Evolutionary conservation across 345 rosid genomes (phyloP).

Genomic region (Psidium guajava): DNA sequence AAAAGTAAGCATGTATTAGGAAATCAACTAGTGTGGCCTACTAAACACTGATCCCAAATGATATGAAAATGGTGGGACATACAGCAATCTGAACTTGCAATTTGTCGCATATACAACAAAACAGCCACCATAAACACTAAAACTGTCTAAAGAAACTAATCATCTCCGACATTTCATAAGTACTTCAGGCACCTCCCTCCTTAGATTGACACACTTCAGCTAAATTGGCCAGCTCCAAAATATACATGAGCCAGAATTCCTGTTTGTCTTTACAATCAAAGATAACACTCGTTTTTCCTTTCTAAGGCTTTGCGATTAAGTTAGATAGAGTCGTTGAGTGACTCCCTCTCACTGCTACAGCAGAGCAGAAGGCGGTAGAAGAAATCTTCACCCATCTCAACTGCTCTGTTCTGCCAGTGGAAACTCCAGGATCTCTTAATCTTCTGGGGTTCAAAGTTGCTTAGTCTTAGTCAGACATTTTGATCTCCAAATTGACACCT

Average conservation of each 20-base stretch:
- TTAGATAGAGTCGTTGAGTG: background rate
- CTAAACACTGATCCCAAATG: background rate
- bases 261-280: background rate
- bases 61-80: background rate
- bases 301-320: background rate
- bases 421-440: background rate
- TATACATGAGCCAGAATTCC: background rate
- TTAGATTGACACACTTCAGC: background rate
- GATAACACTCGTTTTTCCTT: background rate
- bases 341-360: background rate
- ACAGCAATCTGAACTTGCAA: background rate
- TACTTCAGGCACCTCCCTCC: background rate
- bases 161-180: background rate
- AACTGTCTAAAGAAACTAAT: background rate
- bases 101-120: background rate
- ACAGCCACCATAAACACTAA: background rate
- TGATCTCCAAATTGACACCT: background rate
- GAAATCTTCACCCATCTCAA: background rate
- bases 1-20: background rate
- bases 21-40: background rate
- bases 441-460: background rate
- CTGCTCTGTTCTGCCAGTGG: background rate
- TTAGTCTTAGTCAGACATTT: background rate
- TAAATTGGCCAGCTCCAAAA: background rate
- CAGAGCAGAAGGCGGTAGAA: background rate